phyloP scores from a whole-genome alignment of 768 basidiomycete species.

The Pluteus cervinus region DNA sequence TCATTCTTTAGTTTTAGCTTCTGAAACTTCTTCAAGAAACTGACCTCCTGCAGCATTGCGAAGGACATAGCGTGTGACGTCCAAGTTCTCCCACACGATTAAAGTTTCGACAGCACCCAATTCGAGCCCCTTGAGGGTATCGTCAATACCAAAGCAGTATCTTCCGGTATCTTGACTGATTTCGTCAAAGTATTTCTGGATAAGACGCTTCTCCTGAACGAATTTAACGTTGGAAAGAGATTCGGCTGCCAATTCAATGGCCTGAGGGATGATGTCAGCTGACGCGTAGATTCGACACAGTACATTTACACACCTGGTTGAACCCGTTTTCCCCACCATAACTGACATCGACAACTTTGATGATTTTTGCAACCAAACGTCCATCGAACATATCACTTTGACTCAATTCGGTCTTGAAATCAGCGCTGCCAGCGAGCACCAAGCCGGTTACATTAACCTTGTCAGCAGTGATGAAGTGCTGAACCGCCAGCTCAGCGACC shows the following conservation, averaged over 20 bases:
- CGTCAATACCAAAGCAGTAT: slow-evolving; percentile 97
- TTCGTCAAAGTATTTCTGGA: slow-evolving; percentile 98
- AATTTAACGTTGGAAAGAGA: slow-evolving; percentile 98
- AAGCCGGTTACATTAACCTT: slow-evolving; percentile 97
- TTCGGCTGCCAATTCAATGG: slow-evolving; percentile 95
- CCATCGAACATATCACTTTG: slow-evolving; percentile 96
- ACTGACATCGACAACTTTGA: slow-evolving; percentile 97
- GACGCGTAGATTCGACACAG: neutral
- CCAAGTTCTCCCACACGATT: slow-evolving; percentile 98
- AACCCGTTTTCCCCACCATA: slow-evolving; percentile 99
- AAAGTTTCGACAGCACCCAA: slow-evolving; percentile 95
- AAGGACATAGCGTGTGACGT: slow-evolving; percentile 80
- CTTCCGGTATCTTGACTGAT: slow-evolving; percentile 95
- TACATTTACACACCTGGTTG: slow-evolving; percentile 69
- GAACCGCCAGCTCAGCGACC: slow-evolving; percentile 94
- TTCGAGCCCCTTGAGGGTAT: slow-evolving; percentile 94
- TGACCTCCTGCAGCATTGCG: slow-evolving; percentile 89
- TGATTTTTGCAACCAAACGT: slow-evolving; percentile 82
- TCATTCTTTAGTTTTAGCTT: slow-evolving; percentile 1
- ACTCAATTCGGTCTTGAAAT: slow-evolving; percentile 97
- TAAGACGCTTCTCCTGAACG: slow-evolving; percentile 97
- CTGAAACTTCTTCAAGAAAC: slow-evolving; percentile 11
- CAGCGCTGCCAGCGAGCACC: slow-evolving; percentile 94
- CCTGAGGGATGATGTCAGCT: slow-evolving; percentile 36
- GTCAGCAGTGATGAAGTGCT: slow-evolving; percentile 96